These are phyloP conservation scores for Coniella vitis DNA, from an alignment of 2,329 filamentous ascomycete species.

Conservation along the genomic window DNA sequence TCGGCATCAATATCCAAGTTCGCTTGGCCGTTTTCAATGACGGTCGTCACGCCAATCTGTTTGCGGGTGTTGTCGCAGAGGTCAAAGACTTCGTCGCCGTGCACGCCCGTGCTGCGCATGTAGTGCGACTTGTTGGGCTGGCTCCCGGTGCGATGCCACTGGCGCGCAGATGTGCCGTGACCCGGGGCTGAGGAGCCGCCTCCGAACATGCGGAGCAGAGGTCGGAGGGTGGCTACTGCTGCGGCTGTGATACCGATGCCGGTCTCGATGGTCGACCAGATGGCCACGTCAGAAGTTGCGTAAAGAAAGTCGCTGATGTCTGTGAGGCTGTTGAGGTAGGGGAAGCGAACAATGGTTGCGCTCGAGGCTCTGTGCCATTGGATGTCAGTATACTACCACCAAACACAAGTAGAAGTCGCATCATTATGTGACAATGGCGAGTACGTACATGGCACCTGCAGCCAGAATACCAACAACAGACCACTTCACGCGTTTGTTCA, in stretches of 20 bases:
- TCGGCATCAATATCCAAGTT: not conserved
- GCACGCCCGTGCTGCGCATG: too few relatives aligned
- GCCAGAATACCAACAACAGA: not conserved
- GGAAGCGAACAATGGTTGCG: not conserved
- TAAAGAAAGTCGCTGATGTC: slow-evolving; percentile 3
- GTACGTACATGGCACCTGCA: not conserved
- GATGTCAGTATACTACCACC: too few relatives aligned
- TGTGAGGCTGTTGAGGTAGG: not conserved
- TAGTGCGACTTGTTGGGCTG: not conserved
- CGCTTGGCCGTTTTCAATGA: not conserved
- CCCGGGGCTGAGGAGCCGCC: not conserved
- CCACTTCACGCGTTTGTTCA: not conserved
- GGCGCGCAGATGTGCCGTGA: not conserved
- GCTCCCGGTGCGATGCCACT: not conserved
- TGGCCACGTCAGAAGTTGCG: slow-evolving; percentile 5
- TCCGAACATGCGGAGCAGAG: not conserved
- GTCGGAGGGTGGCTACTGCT: slow-evolving; percentile 3
- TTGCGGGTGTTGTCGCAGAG: not conserved
- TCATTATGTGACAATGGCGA: too few relatives aligned
- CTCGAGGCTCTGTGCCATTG: not conserved
- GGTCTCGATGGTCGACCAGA: slow-evolving; percentile 7
- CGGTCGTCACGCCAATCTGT: not conserved
- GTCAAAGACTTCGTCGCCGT: not conserved
- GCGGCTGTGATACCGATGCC: slow-evolving; percentile 6
- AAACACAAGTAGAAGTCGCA: too few relatives aligned